These are phyloP conservation scores for Neofusicoccum umdonicola DNA, from an alignment of 2,329 filamentous ascomycete genomes.

Conservation along the genomic window DNA sequence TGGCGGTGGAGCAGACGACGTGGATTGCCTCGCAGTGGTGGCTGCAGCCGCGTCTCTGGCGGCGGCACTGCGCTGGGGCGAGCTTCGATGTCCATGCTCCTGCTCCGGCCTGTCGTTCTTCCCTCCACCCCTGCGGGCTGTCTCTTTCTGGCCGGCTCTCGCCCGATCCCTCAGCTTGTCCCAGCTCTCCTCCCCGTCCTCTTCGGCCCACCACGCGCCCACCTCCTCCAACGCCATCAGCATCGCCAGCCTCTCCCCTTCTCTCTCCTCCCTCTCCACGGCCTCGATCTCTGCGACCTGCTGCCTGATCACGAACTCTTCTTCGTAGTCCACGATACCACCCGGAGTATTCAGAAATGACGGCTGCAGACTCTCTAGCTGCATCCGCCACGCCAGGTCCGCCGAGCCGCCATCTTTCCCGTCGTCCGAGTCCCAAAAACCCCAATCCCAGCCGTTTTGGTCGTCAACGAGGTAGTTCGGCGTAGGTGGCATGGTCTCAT, in stretches of 20 bases:
- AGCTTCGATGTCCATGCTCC: too few relatives aligned
- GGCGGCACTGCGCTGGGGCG: too few relatives aligned
- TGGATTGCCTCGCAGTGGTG: too few relatives aligned
- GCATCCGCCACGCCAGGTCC: background rate
- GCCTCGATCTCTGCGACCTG: background rate
- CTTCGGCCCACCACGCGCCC: background rate
- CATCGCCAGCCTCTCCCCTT: background rate
- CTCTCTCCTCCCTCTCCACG: background rate
- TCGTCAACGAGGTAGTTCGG: too few relatives aligned
- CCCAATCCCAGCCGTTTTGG: background rate
- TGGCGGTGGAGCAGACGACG: too few relatives aligned
- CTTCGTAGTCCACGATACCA: background rate
- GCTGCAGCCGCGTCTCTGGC: too few relatives aligned
- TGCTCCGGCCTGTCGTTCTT: too few relatives aligned
- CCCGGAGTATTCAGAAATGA: too few relatives aligned
- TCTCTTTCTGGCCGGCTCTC: too few relatives aligned
- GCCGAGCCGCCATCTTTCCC: background rate
- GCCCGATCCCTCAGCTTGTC: background rate
- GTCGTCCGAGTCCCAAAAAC: background rate
- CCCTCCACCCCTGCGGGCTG: background rate
- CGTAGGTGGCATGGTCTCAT: too few relatives aligned
- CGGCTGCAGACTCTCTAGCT: background rate
- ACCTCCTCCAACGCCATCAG: background rate
- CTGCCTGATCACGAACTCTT: background rate
- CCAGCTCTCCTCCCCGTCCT: background rate